These are phyloP conservation scores for Euphorbia celastroides DNA, from an alignment of 441 rosid genomes.

Conservation along the genomic window DNA sequence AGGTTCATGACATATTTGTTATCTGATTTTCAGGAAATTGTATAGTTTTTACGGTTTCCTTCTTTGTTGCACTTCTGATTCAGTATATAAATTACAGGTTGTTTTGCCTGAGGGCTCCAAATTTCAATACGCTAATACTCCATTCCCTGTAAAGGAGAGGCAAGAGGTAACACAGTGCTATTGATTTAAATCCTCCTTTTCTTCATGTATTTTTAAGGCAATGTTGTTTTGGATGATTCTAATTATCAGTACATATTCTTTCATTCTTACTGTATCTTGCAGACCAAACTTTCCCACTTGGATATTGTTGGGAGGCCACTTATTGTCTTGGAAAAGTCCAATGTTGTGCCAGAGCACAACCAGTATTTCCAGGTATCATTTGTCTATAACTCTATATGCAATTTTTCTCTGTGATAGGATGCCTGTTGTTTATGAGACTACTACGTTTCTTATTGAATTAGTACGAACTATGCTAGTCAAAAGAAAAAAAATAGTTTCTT, in stretches of 20 bases:
- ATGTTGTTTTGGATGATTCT: neutral
- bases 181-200: slow-evolving; percentile 3
- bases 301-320: slow-evolving; percentile 90
- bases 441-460: neutral
- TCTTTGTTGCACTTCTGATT: slow-evolving; percentile 15
- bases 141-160: slow-evolving; percentile 65
- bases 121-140: slow-evolving; percentile 58
- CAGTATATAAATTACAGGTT: slow-evolving; percentile 41
- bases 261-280: slow-evolving; percentile 21
- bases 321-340: slow-evolving; percentile 64
- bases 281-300: slow-evolving; percentile 80
- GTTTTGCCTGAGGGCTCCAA: slow-evolving; percentile 92
- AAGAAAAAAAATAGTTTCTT: neutral
- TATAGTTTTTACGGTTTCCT: neutral
- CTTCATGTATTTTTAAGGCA: slow-evolving; percentile 5
- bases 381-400: neutral
- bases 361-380: slow-evolving; percentile 74
- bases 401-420: neutral
- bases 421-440: neutral
- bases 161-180: slow-evolving; percentile 56
- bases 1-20: slow-evolving; percentile 42
- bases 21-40: neutral
- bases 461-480: neutral
- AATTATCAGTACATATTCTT: slow-evolving; percentile 10
- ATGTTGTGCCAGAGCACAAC: slow-evolving; percentile 87